Percentiles rank a stretch among this genome's conserved stretches.
Conservation (phyloP, 2,329 filamentous ascomycete genomes). For the Ustilaginoidea virens region DNA sequence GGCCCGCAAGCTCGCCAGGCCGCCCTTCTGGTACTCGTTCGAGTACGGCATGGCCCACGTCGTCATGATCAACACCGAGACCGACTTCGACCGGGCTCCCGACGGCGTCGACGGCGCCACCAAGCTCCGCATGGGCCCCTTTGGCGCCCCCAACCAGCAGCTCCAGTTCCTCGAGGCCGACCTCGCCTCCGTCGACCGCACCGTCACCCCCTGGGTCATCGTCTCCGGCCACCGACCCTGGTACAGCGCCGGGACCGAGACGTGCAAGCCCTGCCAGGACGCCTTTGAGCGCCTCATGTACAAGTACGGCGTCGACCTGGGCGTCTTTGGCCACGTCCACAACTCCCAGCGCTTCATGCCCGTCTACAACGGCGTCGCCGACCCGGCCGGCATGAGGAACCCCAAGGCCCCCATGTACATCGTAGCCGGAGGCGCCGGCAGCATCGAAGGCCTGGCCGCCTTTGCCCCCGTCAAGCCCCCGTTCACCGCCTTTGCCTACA, state of each 20-base stretch:
- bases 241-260: constrained; percentile 24
- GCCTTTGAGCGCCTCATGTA: constrained; percentile 40
- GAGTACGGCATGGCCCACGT: constrained; percentile 15
- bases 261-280: constrained; percentile 29
- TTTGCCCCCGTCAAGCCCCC: constrained; percentile 25
- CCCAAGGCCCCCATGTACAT: constrained; percentile 14
- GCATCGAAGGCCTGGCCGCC: constrained; percentile 33
- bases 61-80: constrained; percentile 19
- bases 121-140: constrained; percentile 30
- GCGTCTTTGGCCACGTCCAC: constrained; percentile 41
- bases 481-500: constrained; percentile 33
- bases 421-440: constrained; percentile 40
- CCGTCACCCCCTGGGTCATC: constrained; percentile 30
- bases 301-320: constrained; percentile 40
- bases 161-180: constrained; percentile 38
- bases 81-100: constrained; percentile 14
- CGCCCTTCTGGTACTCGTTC: constrained; percentile 12
- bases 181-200: constrained; percentile 38
- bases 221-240: constrained; percentile 26
- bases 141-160: constrained; percentile 32
- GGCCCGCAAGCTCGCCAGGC: constrained; percentile 19
- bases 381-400: constrained; percentile 21
- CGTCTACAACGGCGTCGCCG: constrained; percentile 18
- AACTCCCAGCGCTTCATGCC: constrained; percentile 38
- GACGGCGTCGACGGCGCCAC: constrained; percentile 10